These are phyloP conservation scores for Tubosaeta sp. DNA, from an alignment of 768 basidiomycete genomes.

Conservation along the genomic window DNA sequence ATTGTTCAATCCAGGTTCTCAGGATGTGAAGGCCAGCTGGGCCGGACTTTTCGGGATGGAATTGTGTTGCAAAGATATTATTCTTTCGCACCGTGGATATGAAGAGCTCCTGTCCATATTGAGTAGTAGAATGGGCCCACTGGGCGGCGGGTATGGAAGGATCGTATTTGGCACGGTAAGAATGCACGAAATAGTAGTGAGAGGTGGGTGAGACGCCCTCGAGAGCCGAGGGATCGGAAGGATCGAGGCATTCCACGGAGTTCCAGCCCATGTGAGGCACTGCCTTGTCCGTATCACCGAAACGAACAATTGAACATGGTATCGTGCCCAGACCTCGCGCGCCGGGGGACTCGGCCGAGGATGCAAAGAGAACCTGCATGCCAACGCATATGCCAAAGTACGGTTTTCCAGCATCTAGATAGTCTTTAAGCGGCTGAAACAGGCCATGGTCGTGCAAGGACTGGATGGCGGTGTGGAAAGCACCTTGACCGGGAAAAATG, in stretches of 20 bases:
- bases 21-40: constrained; percentile 78
- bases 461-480: constrained; percentile 83
- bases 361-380: constrained; percentile 91
- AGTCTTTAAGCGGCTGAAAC: constrained; percentile 72
- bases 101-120: constrained; percentile 93
- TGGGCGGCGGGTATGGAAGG: constrained; percentile 54
- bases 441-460: constrained; percentile 71
- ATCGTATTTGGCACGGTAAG: constrained; percentile 80
- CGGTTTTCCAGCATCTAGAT: constrained; percentile 83
- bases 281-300: constrained; percentile 68
- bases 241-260: constrained; percentile 55
- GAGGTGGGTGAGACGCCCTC: constrained; percentile 49
- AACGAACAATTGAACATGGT: constrained; percentile 73
- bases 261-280: constrained; percentile 99
- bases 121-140: constrained; percentile 84
- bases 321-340: constrained; percentile 78
- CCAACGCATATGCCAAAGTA: constrained; percentile 99
- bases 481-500: constrained; percentile 95
- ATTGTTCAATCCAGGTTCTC: constrained; percentile 69
- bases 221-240: constrained; percentile 34
- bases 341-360: constrained; percentile 73
- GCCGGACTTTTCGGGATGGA: constrained; percentile 98
- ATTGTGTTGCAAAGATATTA: constrained; percentile 91
- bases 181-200: constrained; percentile 97
- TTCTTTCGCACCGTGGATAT: constrained; percentile 76